These are phyloP conservation scores for Colletotrichum simmondsii DNA, from an alignment of 2,329 filamentous ascomycete species.

Conservation along the genomic window DNA sequence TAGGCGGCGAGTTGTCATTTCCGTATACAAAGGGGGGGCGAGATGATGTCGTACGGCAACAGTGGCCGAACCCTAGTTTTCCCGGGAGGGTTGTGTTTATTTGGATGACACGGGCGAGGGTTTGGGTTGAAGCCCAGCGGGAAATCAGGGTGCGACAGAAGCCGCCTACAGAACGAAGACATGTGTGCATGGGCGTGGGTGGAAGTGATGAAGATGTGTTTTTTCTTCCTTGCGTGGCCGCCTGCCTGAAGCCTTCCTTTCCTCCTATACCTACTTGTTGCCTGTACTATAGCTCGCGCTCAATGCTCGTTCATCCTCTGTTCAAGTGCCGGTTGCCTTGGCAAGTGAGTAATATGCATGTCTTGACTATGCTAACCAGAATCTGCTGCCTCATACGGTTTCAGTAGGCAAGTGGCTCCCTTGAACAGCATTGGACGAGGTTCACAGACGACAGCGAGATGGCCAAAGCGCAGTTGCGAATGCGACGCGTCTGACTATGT, in stretches of 20 bases:
- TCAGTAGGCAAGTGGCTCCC: not conserved
- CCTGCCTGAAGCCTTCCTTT: conserved; percentile 29
- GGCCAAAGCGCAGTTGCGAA: not conserved
- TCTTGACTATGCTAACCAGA: not conserved
- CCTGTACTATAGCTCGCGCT: conserved; percentile 35
- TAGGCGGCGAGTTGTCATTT: conserved; percentile 25
- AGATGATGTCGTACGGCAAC: conserved; percentile 11
- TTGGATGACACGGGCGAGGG: not conserved
- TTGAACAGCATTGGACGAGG: not conserved
- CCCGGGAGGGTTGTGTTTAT: conserved; percentile 9
- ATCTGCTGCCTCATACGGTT: not conserved
- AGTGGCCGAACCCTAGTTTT: not conserved
- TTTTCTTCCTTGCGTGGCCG: conserved; percentile 32
- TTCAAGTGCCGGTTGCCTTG: conserved; percentile 8
- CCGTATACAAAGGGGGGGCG: conserved; percentile 13
- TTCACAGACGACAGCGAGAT: not conserved
- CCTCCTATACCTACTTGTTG: conserved; percentile 36
- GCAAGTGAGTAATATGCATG: not conserved
- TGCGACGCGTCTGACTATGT: not conserved
- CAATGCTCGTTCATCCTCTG: conserved; percentile 37
- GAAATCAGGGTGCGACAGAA: not conserved
- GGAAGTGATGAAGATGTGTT: conserved; percentile 29
- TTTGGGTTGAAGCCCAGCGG: not conserved
- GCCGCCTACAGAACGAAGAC: conserved; percentile 25
- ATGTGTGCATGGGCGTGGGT: conserved; percentile 25